Evolutionary conservation across 768 basidiomycete genomes (phyloP).

Genomic region (Rhizopogon vinicolor): DNA sequence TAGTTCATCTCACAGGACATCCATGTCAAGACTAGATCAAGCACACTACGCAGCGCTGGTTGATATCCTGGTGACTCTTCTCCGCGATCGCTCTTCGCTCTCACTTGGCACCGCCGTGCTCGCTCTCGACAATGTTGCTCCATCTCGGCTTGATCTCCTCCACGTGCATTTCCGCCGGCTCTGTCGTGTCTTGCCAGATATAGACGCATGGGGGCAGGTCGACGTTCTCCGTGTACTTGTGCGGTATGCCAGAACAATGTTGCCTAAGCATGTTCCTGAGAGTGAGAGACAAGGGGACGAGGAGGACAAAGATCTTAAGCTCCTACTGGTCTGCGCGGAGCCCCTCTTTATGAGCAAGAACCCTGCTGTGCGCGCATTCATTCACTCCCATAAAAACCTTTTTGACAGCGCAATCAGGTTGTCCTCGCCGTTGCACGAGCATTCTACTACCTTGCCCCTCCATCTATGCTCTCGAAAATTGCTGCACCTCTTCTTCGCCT

Average conservation of each 20-base stretch:
- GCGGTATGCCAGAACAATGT: constrained; percentile 82
- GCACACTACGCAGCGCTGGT: constrained; percentile 70
- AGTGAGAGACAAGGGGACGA: constrained; percentile 43
- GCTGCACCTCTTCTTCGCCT: constrained; percentile 74
- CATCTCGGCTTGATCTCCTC: constrained; percentile 79
- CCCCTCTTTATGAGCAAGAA: constrained; percentile 85
- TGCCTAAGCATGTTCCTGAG: constrained; percentile 51
- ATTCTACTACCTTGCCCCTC: constrained; percentile 69
- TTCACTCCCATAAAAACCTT: not conserved
- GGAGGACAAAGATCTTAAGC: constrained; percentile 71
- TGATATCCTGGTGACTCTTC: constrained; percentile 57
- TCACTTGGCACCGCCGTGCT: constrained; percentile 82
- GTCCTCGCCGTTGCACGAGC: constrained; percentile 70
- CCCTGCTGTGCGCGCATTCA: constrained; percentile 59
- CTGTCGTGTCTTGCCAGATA: constrained; percentile 80
- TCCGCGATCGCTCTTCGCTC: constrained; percentile 76
- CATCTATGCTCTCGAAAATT: constrained; percentile 49
- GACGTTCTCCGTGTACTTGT: constrained; percentile 72
- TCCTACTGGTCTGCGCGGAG: constrained; percentile 67
- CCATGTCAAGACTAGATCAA: constrained; percentile 57
- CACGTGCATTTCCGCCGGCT: constrained; percentile 86
- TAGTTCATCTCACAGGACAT: not conserved
- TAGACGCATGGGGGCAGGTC: constrained; percentile 96
- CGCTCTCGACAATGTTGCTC: constrained; percentile 86
- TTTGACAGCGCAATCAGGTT: constrained; percentile 44